Conservation (phyloP, 257 asterid genomes). For the Solanum virginianum region DNA sequence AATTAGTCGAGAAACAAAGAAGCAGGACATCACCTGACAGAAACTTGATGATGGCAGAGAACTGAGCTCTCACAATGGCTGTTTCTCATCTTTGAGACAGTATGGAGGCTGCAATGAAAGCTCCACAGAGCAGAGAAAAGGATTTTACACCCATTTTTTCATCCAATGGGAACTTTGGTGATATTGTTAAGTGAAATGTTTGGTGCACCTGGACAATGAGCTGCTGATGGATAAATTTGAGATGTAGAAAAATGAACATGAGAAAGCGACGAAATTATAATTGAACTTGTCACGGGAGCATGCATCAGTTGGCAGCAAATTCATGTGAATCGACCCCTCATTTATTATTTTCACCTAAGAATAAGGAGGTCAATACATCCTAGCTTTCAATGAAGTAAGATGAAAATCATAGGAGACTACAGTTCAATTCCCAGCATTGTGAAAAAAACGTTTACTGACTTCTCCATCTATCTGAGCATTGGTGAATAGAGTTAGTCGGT, state of each 20-base stretch:
- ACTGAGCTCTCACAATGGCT: background rate
- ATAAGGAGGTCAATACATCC: background rate
- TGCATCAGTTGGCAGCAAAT: background rate
- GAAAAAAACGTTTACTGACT: too few species aligned
- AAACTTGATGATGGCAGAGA: background rate
- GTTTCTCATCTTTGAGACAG: slow-evolving; percentile 14
- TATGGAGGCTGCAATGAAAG: slow-evolving; percentile 57
- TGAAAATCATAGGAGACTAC: background rate
- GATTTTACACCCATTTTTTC: slow-evolving; percentile 76
- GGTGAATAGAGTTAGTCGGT: background rate
- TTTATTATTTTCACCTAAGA: background rate
- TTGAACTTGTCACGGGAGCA: background rate
- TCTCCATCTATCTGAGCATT: background rate
- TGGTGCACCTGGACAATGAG: background rate
- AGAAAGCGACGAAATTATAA: background rate
- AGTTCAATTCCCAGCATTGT: background rate
- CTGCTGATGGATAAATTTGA: background rate
- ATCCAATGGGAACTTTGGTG: slow-evolving; percentile 25
- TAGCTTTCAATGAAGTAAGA: background rate
- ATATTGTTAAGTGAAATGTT: slow-evolving; percentile 9
- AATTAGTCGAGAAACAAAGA: background rate
- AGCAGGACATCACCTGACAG: background rate
- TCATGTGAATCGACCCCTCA: background rate
- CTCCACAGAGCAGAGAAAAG: slow-evolving; percentile 48
- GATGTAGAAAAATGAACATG: background rate